Conservation (phyloP, 495 filamentous ascomycete genomes). For the Penicillium lagena region DNA sequence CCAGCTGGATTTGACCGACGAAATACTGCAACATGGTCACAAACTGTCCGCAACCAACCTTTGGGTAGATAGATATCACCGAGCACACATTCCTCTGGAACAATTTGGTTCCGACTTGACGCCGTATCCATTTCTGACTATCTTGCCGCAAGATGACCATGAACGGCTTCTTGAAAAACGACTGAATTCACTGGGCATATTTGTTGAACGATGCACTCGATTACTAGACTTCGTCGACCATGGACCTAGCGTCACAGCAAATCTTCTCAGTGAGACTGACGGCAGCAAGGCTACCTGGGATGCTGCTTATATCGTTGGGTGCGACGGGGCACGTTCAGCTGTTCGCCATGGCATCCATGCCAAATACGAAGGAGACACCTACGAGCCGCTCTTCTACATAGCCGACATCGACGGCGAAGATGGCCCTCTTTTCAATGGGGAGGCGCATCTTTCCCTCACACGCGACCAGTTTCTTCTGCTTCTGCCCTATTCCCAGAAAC, state of each 20-base stretch:
- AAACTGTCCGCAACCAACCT: slow-evolving; percentile 28
- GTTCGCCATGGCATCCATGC: slow-evolving; percentile 22
- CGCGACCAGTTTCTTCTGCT: slow-evolving; percentile 21
- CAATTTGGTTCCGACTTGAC: slow-evolving; percentile 23
- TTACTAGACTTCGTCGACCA: slow-evolving; percentile 20
- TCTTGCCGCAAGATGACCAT: slow-evolving; percentile 26
- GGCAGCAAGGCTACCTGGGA: slow-evolving; percentile 14
- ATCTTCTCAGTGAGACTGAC: slow-evolving; percentile 6
- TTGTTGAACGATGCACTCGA: slow-evolving; percentile 23
- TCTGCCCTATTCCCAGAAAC: slow-evolving; percentile 16
- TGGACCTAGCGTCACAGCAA: slow-evolving; percentile 19
- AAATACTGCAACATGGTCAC: slow-evolving; percentile 22
- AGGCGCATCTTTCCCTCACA: slow-evolving; percentile 23
- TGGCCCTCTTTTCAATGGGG: slow-evolving; percentile 26
- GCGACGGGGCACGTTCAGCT: slow-evolving; percentile 28
- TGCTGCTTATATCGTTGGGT: slow-evolving; percentile 27
- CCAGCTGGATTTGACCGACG: slow-evolving; percentile 30
- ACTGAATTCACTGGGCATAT: slow-evolving; percentile 22
- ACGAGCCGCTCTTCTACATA: slow-evolving; percentile 27
- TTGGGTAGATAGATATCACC: slow-evolving; percentile 22
- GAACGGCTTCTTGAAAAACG: slow-evolving; percentile 28
- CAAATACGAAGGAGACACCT: slow-evolving; percentile 25
- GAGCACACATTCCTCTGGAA: slow-evolving; percentile 14
- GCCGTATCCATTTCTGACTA: slow-evolving; percentile 28
- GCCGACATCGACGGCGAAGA: slow-evolving; percentile 25